phyloP scores from a whole-genome alignment of 2,329 filamentous ascomycete genomes.

The Alternaria sp. region DNA sequence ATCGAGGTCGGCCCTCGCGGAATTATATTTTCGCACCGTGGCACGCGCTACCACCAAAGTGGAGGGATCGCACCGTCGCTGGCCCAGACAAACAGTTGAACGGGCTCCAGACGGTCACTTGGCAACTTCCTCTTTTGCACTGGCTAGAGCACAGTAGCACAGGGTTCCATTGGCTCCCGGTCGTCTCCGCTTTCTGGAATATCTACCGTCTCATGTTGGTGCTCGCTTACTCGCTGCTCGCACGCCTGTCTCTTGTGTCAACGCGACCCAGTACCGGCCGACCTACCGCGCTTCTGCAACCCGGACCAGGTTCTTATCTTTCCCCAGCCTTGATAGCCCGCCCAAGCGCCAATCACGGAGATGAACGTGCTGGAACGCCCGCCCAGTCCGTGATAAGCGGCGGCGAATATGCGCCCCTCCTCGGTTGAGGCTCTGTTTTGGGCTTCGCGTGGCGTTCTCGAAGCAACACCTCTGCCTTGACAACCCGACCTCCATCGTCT shows the following conservation, averaged over 20 bases:
- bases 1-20: conserved; percentile 22
- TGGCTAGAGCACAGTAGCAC: conserved; percentile 23
- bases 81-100: conserved; percentile 36
- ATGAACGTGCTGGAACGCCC: conserved; percentile 18
- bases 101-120: conserved; percentile 30
- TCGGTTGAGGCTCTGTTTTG: conserved; percentile 42
- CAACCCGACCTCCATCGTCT: conserved; percentile 35
- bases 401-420: conserved; percentile 43
- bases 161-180: conserved; percentile 38
- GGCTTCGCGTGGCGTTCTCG: conserved; percentile 40
- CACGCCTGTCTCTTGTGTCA: conserved; percentile 23
- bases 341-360: conserved; percentile 22
- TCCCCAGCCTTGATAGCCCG: conserved; percentile 32
- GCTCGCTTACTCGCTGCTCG: conserved; percentile 30
- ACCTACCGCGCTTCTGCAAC: conserved; percentile 30
- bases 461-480: conserved; percentile 26
- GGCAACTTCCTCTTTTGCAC: conserved; percentile 46
- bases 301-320: conserved; percentile 41
- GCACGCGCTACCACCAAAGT: conserved; percentile 36
- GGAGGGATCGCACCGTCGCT: conserved; percentile 32
- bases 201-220: conserved; percentile 16
- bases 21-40: conserved; percentile 44
- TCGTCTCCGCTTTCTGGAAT: conserved; percentile 37
- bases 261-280: conserved; percentile 19
- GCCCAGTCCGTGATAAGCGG: conserved; percentile 43